Percentiles rank a stretch among this genome's conserved stretches.
Evolutionary conservation across 441 rosid genomes (phyloP).

Genomic region (Omphalea diandra): DNA sequence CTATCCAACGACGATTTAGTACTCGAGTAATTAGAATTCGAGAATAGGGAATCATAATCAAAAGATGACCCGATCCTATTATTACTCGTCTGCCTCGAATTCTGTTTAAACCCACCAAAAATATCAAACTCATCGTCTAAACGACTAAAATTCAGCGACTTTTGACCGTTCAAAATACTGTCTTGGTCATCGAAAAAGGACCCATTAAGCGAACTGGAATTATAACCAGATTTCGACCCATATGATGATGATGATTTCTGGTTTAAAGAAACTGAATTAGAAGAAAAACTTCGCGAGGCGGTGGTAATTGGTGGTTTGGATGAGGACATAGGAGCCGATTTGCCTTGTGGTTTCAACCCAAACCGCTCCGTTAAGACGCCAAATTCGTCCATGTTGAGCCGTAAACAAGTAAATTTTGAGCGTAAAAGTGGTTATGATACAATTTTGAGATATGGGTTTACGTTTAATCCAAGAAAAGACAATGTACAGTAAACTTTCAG

Average conservation of each 20-base stretch:
- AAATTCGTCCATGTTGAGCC: conserved; percentile 64
- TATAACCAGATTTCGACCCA: conserved; percentile 30
- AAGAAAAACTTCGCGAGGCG: conserved; percentile 30
- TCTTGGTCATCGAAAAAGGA: conserved; percentile 34
- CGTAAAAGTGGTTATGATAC: background rate
- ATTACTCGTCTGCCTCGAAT: conserved; percentile 26
- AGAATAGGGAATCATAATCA: conserved; percentile 50
- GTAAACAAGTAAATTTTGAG: background rate
- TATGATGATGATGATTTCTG: conserved; percentile 33
- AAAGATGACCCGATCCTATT: conserved; percentile 34
- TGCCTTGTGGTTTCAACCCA: conserved; percentile 84
- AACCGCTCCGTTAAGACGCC: conserved; percentile 81
- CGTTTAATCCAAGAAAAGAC: background rate
- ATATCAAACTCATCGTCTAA: conserved; percentile 42
- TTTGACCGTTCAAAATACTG: conserved; percentile 24
- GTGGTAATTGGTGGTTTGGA: conserved; percentile 38
- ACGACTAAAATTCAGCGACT: conserved; percentile 33
- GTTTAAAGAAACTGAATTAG: conserved; percentile 23
- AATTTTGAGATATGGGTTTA: background rate
- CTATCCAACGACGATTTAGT: conserved; percentile 32
- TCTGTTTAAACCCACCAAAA: conserved; percentile 44
- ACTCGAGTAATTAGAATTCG: conserved; percentile 32
- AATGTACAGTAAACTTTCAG: background rate
- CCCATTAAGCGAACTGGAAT: conserved; percentile 33
- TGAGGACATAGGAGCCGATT: conserved; percentile 85